phyloP scores from a whole-genome alignment of 208 protist species.

The Wallacemonas sp. region DNA sequence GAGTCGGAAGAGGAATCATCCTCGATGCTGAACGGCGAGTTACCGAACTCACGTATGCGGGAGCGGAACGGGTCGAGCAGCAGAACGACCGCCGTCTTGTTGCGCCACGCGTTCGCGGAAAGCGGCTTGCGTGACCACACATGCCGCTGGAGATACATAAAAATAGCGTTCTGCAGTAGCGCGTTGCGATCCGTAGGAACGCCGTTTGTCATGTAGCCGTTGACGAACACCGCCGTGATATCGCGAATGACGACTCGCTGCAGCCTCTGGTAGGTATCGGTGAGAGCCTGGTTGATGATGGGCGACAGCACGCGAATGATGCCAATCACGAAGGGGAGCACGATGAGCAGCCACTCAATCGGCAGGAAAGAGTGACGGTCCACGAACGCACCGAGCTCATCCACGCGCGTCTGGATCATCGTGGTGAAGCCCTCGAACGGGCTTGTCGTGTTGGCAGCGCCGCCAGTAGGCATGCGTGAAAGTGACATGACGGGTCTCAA shows the following conservation, averaged over 20 bases:
- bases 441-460: background rate
- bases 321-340: constrained; percentile 24
- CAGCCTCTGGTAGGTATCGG: constrained; percentile 1
- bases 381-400: constrained; percentile 14
- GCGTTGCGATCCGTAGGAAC: constrained; percentile 42
- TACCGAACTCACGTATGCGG: constrained; percentile 23
- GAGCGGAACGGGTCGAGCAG: constrained; percentile 62
- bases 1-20: constrained; percentile 2
- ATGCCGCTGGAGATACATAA: constrained; percentile 49
- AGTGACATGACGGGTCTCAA: background rate
- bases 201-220: constrained; percentile 12
- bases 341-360: constrained; percentile 22
- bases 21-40: constrained; percentile 45
- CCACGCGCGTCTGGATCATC: constrained; percentile 11
- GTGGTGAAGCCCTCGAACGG: background rate
- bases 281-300: background rate
- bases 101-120: constrained; percentile 24
- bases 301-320: constrained; percentile 23
- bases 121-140: constrained; percentile 34
- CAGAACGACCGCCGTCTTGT: constrained; percentile 39
- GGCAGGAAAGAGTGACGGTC: constrained; percentile 12
- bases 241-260: constrained; percentile 20
- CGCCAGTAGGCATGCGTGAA: no score
- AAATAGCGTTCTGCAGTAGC: constrained; percentile 66
- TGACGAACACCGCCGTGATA: constrained; percentile 10